Evolutionary conservation across 495 filamentous ascomycete genomes (phyloP), one percentile per base, ranked within the genome.

Genomic region (Xylaria bambusicola): DNA sequence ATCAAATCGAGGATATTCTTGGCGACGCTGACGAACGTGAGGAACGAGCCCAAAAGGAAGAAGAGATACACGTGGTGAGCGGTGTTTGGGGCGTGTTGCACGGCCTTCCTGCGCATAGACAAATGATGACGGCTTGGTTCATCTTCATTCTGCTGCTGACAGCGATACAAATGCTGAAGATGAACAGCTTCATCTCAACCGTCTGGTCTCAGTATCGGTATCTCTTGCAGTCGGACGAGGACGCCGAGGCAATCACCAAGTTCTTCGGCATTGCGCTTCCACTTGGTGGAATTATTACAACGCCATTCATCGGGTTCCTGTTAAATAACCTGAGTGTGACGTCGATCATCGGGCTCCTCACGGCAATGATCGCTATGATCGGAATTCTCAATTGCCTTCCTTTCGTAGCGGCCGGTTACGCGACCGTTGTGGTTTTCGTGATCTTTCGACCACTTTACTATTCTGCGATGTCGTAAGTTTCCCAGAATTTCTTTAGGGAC

Each of bases 111-210:
- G 80, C 80, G 1, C 54, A 63, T 18, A 59, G 75, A 46, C 80
- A 83, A 66, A 82, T 83, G 65, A 49, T 61, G 52, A 71, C 73
- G 10, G 71, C 73, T 8, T 83, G 79, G 78, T 83, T 80, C 55
- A 41, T 80, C 20, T 67, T 82, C 45, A 75, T 82, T 47, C 66
- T 77, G 13, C 66, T 82, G 4, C 77, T 82, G 63, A 81, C 80
- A 3, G 67, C 79, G 17, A 18, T 82, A 7, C 80, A 82, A 58
- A 83, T 83, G 80, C 67, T 73, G 41, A 71, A 78, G 17, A 83
- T 83, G 68, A 83, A 82, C 68, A 80, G 76, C 68, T 82, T 82
- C 56, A 80, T 82, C 31, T 79, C 81, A 4, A 81, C 80, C 0
- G 66, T 81, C 42, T 75, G 76, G 10, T 63, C 72, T 9, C 80